Evolutionary conservation across 2,329 filamentous ascomycete genomes (phyloP), one percentile per base, ranked within the genome.

Genomic region (Monosporascus ibericus): DNA sequence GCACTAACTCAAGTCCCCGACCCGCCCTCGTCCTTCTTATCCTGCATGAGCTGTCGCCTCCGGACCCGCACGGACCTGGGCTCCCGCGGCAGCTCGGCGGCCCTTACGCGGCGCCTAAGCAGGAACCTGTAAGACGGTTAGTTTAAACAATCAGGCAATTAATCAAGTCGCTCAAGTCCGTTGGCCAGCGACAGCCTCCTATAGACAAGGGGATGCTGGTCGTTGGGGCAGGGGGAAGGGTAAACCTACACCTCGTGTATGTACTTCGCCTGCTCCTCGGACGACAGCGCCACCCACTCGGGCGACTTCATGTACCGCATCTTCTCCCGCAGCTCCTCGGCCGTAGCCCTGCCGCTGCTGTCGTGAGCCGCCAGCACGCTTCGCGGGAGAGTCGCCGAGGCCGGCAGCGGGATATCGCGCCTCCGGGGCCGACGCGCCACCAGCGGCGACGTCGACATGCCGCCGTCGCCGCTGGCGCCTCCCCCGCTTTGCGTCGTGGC

Each of bases 161-260:
- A 11, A 20, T 18, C 9, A n/a, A 8, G 17, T 18, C 38, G 17
- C 17, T 40, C 6, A 9, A n/a, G 9, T 40, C 17, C 8, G 7
- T 40, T 40, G 17, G 38, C 17, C 18, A 20, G 38, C 38, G 30
- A 40, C 18, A 20, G 17, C 5, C 17, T 18, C 17, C 17, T 17
- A 46, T 17, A 46, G 22, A n/a, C 3, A 4, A 25, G 6, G 22
- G 42, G 22, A 46, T 14, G 24, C 20, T 3, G 42, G 42, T 14
- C 3, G 24, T 5, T 14, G 20, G 22, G 42, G 22, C 3, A 6
- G 11, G 22, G 14, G 18, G 6, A n/a, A 27, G 15, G n/a, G 30
- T 25, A 15, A 4, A 48, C 56, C 11, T 55, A 58, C 56, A 58
- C 50, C 30, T 20, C 52, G 34, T 14, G 54, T 20, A 53, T 20